phyloP scores from a whole-genome alignment of 768 basidiomycete species.

The Tylopilus balloui region DNA sequence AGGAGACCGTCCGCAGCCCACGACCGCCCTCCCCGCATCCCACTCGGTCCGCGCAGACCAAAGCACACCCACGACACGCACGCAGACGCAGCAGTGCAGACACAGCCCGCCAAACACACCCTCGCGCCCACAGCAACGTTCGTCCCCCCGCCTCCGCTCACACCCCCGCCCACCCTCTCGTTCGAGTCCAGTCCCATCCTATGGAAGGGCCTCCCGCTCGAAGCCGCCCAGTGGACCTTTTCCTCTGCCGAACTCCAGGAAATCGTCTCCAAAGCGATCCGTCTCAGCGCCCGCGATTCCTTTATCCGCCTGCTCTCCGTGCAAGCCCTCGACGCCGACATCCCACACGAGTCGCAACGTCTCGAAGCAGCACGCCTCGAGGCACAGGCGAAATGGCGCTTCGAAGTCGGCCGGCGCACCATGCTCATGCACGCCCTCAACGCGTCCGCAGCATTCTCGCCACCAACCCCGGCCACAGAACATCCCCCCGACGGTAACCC shows the following conservation, averaged over 20 bases:
- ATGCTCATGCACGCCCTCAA: conserved; percentile 68
- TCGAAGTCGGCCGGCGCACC: conserved; percentile 59
- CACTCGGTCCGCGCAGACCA: conserved; percentile 18
- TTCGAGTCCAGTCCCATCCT: conserved; percentile 56
- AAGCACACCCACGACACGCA: neutral
- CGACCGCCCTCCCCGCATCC: conserved; percentile 24
- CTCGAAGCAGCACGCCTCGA: conserved; percentile 47
- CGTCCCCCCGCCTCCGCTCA: conserved; percentile 31
- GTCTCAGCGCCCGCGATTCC: conserved; percentile 61
- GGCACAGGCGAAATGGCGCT: conserved; percentile 64
- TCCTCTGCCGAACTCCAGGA: conserved; percentile 55
- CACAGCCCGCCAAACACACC: too few species aligned
- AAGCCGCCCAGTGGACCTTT: conserved; percentile 62
- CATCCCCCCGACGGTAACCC: conserved; percentile 19
- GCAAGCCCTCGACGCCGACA: conserved; percentile 53
- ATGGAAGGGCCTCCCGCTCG: conserved; percentile 66
- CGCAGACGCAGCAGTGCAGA: conserved; percentile 16
- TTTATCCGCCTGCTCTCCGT: conserved; percentile 66
- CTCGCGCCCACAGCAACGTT: conserved; percentile 2
- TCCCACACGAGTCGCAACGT: conserved; percentile 56
- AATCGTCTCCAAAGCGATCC: conserved; percentile 68
- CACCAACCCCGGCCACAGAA: neutral
- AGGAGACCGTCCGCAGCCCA: conserved; percentile 7
- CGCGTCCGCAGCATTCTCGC: neutral
- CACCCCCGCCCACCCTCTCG: conserved; percentile 46